phyloP scores from a whole-genome alignment of 1,139 yeast species.

The Sugiyamaella pinicola region DNA sequence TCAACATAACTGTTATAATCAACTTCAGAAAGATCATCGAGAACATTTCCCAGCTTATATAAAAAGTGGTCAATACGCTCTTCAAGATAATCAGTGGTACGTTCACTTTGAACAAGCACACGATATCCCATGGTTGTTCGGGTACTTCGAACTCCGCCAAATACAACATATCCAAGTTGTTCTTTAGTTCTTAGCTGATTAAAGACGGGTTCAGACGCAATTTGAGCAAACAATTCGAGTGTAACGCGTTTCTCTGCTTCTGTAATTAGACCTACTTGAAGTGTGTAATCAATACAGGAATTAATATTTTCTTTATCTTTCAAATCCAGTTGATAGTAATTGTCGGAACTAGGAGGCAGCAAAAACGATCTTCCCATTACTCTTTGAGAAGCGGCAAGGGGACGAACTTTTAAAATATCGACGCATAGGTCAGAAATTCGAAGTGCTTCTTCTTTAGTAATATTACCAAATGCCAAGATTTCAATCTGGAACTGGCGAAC shows the following conservation, averaged over 20 bases:
- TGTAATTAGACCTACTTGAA: slow-evolving; percentile 62
- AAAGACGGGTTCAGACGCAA: slow-evolving; percentile 84
- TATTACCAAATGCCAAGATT: slow-evolving; percentile 78
- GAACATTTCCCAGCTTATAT: slow-evolving; percentile 42
- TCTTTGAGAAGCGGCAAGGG: slow-evolving; percentile 44
- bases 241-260: slow-evolving; percentile 48
- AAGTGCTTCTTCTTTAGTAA: slow-evolving; percentile 57
- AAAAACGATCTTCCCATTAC: slow-evolving; percentile 54
- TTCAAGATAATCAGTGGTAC: slow-evolving; percentile 71
- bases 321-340: slow-evolving; percentile 55
- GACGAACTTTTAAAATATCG: slow-evolving; percentile 40
- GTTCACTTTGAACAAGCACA: slow-evolving; percentile 83
- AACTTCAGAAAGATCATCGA: slow-evolving; percentile 54
- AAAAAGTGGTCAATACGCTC: slow-evolving; percentile 74
- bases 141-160: slow-evolving; percentile 67
- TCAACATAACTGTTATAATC: slow-evolving; percentile 70
- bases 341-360: slow-evolving; percentile 49
- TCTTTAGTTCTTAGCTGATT: slow-evolving; percentile 89
- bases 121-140: slow-evolving; percentile 78
- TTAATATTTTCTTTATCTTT: slow-evolving; percentile 75
- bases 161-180: slow-evolving; percentile 88
- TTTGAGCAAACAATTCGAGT: slow-evolving; percentile 68
- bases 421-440: slow-evolving; percentile 50
- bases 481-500: slow-evolving; percentile 59
- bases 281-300: slow-evolving; percentile 78